These are phyloP conservation scores for Paraphoma sp. DNA, from an alignment of 2,329 filamentous ascomycete genomes.

Conservation along the genomic window DNA sequence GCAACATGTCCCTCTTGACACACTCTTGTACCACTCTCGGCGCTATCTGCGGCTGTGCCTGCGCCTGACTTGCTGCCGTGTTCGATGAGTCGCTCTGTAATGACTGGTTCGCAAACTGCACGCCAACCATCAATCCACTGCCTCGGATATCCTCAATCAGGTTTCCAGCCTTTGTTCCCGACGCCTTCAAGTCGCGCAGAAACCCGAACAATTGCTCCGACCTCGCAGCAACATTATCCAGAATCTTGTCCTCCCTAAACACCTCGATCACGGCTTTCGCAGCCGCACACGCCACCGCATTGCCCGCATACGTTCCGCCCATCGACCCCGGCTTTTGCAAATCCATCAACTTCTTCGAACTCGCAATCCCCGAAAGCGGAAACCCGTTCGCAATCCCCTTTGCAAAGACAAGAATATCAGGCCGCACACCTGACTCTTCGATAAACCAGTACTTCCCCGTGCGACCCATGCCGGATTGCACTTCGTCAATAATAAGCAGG, in stretches of 20 bases:
- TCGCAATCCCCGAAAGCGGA: constrained; percentile 37
- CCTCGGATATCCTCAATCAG: constrained; percentile 38
- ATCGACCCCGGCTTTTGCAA: constrained; percentile 37
- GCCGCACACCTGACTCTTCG: constrained; percentile 52
- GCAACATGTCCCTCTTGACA: constrained; percentile 36
- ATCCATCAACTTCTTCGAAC: constrained; percentile 34
- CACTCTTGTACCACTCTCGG: constrained; percentile 37
- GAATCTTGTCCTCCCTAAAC: constrained; percentile 35
- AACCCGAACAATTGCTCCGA: constrained; percentile 36
- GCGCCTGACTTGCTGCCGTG: constrained; percentile 16
- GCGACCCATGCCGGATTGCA: constrained; percentile 53
- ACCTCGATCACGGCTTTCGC: constrained; percentile 33
- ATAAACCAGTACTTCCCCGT: constrained; percentile 55
- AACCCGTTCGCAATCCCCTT: constrained; percentile 42
- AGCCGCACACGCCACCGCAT: constrained; percentile 37
- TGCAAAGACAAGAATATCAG: constrained; percentile 53
- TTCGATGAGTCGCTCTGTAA: constrained; percentile 30
- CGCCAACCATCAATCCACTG: constrained; percentile 34
- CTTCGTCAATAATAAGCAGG: constrained; percentile 53
- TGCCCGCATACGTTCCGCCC: constrained; percentile 40
- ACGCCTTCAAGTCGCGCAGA: constrained; percentile 28
- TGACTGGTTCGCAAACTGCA: constrained; percentile 30
- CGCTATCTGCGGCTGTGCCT: constrained; percentile 29
- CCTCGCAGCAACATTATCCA: constrained; percentile 35
- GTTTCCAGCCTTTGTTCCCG: constrained; percentile 32